Base-by-base conservation (phyloP, 2,329 filamentous ascomycete genomes). In the Hypomyces rosellus region DNA sequence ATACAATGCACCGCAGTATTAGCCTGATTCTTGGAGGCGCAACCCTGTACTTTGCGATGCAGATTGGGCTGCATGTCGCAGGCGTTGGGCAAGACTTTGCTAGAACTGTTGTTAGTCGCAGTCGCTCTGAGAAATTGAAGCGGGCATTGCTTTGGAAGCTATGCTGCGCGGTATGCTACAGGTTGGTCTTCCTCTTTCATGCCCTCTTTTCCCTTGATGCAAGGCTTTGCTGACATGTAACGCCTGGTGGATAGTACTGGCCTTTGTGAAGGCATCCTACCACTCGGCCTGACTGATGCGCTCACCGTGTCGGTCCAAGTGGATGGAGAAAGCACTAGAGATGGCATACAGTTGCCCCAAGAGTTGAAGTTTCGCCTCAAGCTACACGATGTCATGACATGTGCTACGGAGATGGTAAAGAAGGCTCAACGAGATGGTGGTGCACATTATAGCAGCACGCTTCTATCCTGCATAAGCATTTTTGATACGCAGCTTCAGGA, bases 21-120 rank as follows among this genome's bases (percentile, higher is more conserved):
- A 67, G 64, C n/a, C 63, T 66, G 50, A 60, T 69, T 14, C 60
- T 71, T 45, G 67, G 64, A 53, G 68, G 69, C 15, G 67, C 67
- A 14, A 67, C 68, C 33, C 59, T 69, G 3, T 67, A 70, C 51
- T 55, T 71, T 12, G 68, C 68, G 15, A 69, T 67, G 13, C 67
- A 69, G 50, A 69, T 69, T 44, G 69, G 69, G 4, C 57, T 71
- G 6, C 68, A 70, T 48, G 63, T 70, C 15, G 58, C 62, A 7
- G 66, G 67, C 9, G 61, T 66, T 2, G 66, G 65, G 13, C 68
- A 71, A 47, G 69, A 71, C 48, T 71, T 71, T 52, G 64, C 62
- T 3, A 60, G 67, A 33, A 66, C 62, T 62, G 45, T 59, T 65
- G n/a, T 65, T 65, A 47, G 63, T 64, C 13, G 40, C 15, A 52